These are phyloP conservation scores for Limonium bicolor DNA, from an alignment of 148 eudicot genomes.

Conservation along the genomic window DNA sequence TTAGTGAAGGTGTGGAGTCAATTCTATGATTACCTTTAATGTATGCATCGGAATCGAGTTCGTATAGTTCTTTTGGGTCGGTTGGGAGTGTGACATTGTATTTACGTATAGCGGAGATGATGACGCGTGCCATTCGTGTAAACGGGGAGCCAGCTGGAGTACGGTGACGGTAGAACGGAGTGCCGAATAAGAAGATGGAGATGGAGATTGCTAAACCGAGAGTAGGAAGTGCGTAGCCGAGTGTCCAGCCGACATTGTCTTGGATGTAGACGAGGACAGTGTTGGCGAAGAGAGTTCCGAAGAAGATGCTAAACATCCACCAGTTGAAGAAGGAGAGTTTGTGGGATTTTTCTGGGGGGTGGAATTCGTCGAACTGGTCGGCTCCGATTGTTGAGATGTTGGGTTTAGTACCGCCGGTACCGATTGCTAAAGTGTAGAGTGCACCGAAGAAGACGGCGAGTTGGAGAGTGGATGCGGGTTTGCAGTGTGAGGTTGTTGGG, in stretches of 20 bases:
- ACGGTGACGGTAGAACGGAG: constrained; percentile 53
- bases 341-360: constrained; percentile 58
- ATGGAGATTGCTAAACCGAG: constrained; percentile 50
- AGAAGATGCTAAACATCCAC: constrained; percentile 87
- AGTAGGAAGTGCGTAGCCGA: constrained; percentile 72
- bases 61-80: constrained; percentile 54
- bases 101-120: constrained; percentile 54
- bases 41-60: constrained; percentile 44
- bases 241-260: constrained; percentile 78
- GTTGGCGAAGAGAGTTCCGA: constrained; percentile 76
- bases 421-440: constrained; percentile 57
- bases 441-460: constrained; percentile 56
- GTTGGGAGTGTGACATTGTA: constrained; percentile 24
- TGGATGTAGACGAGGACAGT: constrained; percentile 63
- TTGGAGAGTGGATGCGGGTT: constrained; percentile 40
- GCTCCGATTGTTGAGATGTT: constrained; percentile 78
- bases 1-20: constrained; percentile 43
- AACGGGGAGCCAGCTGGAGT: constrained; percentile 57
- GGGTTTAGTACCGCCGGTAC: constrained; percentile 85
- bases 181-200: constrained; percentile 41
- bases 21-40: constrained; percentile 37
- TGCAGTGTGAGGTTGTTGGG: constrained; percentile 21
- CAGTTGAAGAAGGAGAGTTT: constrained; percentile 79
- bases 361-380: constrained; percentile 68
- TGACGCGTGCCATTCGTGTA: constrained; percentile 54